Base-by-base conservation (phyloP, 345 rosid genomes). In the Microthlaspi erraticum region DNA sequence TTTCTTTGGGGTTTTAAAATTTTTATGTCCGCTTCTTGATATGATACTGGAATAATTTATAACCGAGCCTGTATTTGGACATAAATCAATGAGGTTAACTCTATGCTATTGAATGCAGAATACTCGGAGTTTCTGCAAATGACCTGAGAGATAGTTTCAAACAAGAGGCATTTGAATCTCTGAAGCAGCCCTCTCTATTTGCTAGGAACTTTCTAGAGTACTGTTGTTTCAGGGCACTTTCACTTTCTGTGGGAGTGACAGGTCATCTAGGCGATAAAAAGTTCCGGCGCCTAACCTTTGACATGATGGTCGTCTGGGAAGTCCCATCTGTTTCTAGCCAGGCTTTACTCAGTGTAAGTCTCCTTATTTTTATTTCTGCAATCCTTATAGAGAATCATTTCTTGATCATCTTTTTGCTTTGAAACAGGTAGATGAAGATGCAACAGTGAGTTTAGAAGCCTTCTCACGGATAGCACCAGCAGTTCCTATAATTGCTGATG, bases 231-330 rank as follows among this genome's bases (percentile, higher is more conserved):
- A 87, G 83, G 75, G 83, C 99, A 34, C 93, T 91, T 78, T 88
- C 96, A 37, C 68, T 85, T 8, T 82, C 86, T 49, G 80, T 87
- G 59, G 86, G 82, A 79, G 81, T 77, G 42, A 76, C 80, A 1
- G 87, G 88, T 61, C 96, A 91, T 87, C 82, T 94, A 65, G 85
- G 85, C 49, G 93, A 89, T 69, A 89, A 83, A 78, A 89, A 82
- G 80, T 89, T 92, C 39, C 88, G 96, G 18, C 90, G 91, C 45
- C 81, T 89, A 60, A 90, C 89, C 5, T 94, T 73, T 79, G 92
- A 94, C 72, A 89, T 92, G 96, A 94, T 94, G 99, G 74, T 94
- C 59, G 98, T 96, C 44, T 94, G 98, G 99, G 98, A 90, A 75
- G 60, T 81, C 69, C 99, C 98, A 8, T 81, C 83, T 37, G 86